Evolutionary conservation across 2,329 filamentous ascomycete species (phyloP).

Genomic region (Nothophaeocryptopus gaeumannii): DNA sequence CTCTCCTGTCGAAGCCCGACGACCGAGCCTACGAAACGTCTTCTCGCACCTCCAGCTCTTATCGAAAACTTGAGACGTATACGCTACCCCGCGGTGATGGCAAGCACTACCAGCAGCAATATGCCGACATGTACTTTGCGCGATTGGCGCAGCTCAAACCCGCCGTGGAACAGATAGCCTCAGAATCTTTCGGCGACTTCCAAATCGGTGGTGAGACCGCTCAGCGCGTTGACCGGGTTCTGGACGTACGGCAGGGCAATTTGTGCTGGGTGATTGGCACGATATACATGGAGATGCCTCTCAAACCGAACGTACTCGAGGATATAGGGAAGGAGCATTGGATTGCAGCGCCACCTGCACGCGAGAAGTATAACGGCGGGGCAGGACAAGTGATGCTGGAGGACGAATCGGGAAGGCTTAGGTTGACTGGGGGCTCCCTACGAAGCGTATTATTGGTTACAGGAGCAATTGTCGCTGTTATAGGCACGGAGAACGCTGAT

Average conservation of each 20-base stretch:
- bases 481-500: slow-evolving; percentile 89
- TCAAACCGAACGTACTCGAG: slow-evolving; percentile 94
- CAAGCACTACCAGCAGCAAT: slow-evolving; percentile 86
- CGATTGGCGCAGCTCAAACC: slow-evolving; percentile 85
- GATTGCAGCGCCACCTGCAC: slow-evolving; percentile 76
- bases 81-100: slow-evolving; percentile 61
- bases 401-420: slow-evolving; percentile 87
- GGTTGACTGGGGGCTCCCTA: slow-evolving; percentile 70
- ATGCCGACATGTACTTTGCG: slow-evolving; percentile 95
- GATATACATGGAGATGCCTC: slow-evolving; percentile 92
- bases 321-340: slow-evolving; percentile 95
- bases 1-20: slow-evolving; percentile 23
- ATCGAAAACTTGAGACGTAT: slow-evolving; percentile 75
- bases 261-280: slow-evolving; percentile 94
- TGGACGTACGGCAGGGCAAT: slow-evolving; percentile 93
- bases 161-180: slow-evolving; percentile 70
- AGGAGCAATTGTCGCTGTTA: slow-evolving; percentile 87
- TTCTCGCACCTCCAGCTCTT: slow-evolving; percentile 58
- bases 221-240: slow-evolving; percentile 75
- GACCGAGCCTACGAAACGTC: slow-evolving; percentile 42
- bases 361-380: slow-evolving; percentile 55
- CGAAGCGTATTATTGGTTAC: slow-evolving; percentile 74
- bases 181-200: slow-evolving; percentile 72
- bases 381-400: slow-evolving; percentile 65
- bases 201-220: slow-evolving; percentile 73